A percentile compares a stretch with the other conserved stretches of the same genome.
Conservation (phyloP, 2,329 filamentous ascomycete genomes). For the Trichoderma sp. region DNA sequence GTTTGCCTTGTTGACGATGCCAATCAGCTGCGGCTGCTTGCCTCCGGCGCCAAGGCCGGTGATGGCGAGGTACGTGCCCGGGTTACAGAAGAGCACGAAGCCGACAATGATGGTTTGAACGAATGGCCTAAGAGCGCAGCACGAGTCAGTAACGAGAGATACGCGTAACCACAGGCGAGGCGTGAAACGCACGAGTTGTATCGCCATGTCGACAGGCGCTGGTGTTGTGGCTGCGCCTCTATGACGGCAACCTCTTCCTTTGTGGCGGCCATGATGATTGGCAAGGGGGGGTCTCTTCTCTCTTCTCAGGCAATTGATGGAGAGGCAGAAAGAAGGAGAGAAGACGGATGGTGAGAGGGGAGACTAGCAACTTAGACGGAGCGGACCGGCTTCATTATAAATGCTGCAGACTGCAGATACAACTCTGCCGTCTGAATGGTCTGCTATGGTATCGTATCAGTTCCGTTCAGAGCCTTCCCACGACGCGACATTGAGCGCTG, state of each 20-base stretch:
- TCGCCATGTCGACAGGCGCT: constrained; percentile 17
- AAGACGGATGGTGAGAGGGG: background rate
- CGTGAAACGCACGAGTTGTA: background rate
- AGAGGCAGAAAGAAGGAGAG: background rate
- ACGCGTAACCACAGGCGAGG: too few relatives aligned
- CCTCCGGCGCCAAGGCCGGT: constrained; percentile 27
- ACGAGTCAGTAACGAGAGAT: background rate
- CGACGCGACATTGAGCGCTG: background rate
- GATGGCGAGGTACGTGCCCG: constrained; percentile 26
- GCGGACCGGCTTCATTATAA: background rate
- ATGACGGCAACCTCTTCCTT: constrained; percentile 1
- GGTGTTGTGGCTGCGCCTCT: constrained; percentile 11
- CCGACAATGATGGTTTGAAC: constrained; percentile 67
- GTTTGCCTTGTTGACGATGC: constrained; percentile 22
- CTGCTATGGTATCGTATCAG: too few relatives aligned
- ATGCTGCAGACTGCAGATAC: background rate
- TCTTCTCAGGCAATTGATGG: background rate
- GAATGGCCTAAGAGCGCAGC: background rate
- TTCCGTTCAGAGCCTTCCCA: background rate
- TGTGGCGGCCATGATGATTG: background rate
- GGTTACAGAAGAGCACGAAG: constrained; percentile 32
- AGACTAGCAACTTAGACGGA: background rate
- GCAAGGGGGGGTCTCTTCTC: background rate
- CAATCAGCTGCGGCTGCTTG: constrained; percentile 20
- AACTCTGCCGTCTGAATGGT: background rate